A percentile compares a stretch with the other conserved stretches of the same genome.
These are phyloP conservation scores for Pigoraptor vietnamica DNA, from an alignment of 78 protist genomes.

Conservation along the genomic window DNA sequence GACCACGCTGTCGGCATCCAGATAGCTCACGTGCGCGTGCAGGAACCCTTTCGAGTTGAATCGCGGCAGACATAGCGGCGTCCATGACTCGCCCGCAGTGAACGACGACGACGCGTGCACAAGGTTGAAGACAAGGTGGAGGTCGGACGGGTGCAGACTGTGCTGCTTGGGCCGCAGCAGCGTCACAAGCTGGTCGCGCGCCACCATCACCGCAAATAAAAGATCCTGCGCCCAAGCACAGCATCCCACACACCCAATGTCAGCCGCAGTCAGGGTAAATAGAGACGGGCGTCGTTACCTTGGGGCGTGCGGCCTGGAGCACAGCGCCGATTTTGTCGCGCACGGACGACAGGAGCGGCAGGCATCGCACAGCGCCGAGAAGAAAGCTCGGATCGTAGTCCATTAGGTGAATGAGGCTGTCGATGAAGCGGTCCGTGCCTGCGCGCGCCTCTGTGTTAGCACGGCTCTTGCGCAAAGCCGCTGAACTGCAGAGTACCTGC, in stretches of 20 bases:
- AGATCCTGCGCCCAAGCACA: no score
- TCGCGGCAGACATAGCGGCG: neutral
- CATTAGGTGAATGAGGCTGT: neutral
- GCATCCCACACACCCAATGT: no score
- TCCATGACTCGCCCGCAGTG: neutral
- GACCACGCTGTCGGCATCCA: neutral
- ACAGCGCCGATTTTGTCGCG: neutral
- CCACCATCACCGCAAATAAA: neutral
- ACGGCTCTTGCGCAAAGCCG: neutral
- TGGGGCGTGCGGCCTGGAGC: neutral
- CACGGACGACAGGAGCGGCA: neutral
- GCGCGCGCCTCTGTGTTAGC: no score
- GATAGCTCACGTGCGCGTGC: conserved; percentile 1
- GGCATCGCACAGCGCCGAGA: neutral
- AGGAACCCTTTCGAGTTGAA: conserved; percentile 8
- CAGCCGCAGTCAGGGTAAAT: no score
- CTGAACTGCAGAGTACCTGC: no score
- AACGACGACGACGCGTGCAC: conserved; percentile 1
- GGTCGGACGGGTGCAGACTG: neutral
- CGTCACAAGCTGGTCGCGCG: neutral
- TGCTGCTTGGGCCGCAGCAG: neutral
- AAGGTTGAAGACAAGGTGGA: neutral
- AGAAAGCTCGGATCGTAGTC: neutral
- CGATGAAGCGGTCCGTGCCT: neutral
- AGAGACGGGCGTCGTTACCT: no score